A percentile compares a stretch with the other conserved stretches of the same genome.
Conservation (phyloP, 768 basidiomycete species). For the Multifurca ochricompacta region DNA sequence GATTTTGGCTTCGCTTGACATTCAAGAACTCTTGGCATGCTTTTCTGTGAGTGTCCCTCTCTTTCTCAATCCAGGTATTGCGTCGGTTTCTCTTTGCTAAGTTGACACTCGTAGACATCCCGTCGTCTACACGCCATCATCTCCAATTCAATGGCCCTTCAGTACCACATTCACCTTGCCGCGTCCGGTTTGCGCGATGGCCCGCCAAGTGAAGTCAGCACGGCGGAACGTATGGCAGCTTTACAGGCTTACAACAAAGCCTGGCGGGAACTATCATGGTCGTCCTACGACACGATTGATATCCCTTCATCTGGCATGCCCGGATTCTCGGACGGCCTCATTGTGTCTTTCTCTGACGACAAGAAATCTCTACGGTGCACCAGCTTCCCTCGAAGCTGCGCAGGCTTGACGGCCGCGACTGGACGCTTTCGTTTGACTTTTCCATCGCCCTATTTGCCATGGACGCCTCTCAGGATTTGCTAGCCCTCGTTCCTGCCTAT, state of each 20-base stretch:
- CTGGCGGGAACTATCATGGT: constrained; percentile 3
- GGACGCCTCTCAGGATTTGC: constrained; percentile 1
- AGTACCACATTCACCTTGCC: background rate
- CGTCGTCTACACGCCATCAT: too few species aligned
- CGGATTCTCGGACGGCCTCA: background rate
- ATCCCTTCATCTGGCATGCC: background rate
- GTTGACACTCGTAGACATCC: too few species aligned
- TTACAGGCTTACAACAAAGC: background rate
- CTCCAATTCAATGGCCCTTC: background rate
- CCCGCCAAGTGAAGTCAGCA: background rate
- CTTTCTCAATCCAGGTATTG: too few species aligned
- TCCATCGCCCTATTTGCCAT: background rate
- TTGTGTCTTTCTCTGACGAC: background rate
- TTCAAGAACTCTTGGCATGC: too few species aligned
- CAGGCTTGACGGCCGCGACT: background rate
- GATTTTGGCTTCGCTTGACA: too few species aligned
- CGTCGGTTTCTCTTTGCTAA: too few species aligned
- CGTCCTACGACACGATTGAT: background rate
- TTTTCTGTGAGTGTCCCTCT: too few species aligned
- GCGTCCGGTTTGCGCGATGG: background rate
- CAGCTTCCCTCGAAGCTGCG: background rate
- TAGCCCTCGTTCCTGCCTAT: background rate
- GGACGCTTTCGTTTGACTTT: constrained; percentile 1
- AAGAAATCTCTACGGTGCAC: background rate
- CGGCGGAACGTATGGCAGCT: background rate